Conservation (phyloP, 441 rosid genomes). For the Corymbia citriodora region DNA sequence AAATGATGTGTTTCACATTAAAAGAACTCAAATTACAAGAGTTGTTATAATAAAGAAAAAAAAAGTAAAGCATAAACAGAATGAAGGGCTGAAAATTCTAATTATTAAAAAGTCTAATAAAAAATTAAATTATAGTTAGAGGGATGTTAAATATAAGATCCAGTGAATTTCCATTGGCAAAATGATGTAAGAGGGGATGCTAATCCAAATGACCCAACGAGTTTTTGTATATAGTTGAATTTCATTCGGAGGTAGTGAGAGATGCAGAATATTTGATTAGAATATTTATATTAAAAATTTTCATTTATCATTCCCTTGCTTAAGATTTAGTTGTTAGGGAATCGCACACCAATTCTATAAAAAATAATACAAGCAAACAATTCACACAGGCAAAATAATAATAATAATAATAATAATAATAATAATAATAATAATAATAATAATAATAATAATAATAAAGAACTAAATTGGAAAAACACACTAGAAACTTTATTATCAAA, state of each 20-base stretch:
- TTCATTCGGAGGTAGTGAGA: not conserved
- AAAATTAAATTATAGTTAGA: not conserved
- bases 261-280: not conserved
- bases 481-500: too few species aligned
- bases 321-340: too few species aligned
- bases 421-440: too few species aligned
- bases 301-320: not conserved
- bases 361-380: too few species aligned
- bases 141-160: not conserved
- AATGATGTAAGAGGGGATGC: not conserved
- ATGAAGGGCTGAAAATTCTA: not conserved
- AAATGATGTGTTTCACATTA: not conserved
- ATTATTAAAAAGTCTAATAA: not conserved
- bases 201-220: not conserved
- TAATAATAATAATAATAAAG: too few species aligned
- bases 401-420: too few species aligned
- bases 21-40: not conserved
- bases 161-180: not conserved
- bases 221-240: not conserved
- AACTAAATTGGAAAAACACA: too few species aligned
- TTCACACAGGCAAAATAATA: too few species aligned
- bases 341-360: too few species aligned
- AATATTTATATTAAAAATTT: not conserved
- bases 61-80: not conserved
- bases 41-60: not conserved